Base-by-base conservation (phyloP, 345 rosid species). In the Bruguiera parviflora region DNA sequence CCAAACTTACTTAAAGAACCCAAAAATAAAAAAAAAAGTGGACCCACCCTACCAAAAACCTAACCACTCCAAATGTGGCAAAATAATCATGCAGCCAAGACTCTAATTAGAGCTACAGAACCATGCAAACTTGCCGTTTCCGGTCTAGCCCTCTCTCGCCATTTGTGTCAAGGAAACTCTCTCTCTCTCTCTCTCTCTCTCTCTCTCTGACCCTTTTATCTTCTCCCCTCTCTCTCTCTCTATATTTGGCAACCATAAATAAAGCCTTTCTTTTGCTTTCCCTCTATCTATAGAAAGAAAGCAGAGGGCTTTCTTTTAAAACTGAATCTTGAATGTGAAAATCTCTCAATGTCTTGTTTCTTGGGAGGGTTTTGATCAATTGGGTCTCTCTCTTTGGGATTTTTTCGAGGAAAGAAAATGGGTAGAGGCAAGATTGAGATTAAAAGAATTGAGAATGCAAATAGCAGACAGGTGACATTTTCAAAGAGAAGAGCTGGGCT, bases 371-470 rank as follows among this genome's bases (percentile, higher is more conserved):
- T 68, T 51, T 68, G 61, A 29, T 75, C 65, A 28, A 51, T 63
- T 61, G 66, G 51, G 33, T 65, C 11, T 58, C 57, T 64, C 27
- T 61, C 47, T 32, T 53, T 7, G 6, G 59, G 59, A 9, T 39
- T 39, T 9, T 39, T 47, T 43, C 18, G 64, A 22, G 8, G 66
- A 22, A 22, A 37, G 11, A 33, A 71, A 31, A 91, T 93, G 98
- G 97, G 97, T 67, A 86, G 97, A 71, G 98, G 96, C 11, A 94
- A 91, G 79, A 94, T 89, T 73, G 97, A 94, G 85, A 94, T 94
- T 27, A 94, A 85, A 83, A 93, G 84, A 82, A 93, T 93, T 59
- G 98, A 93, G 80, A 91, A 91, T 81, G 89, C 95, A 37, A 94
- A 89, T 69, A 94, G 90, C 81, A 91, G 98, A 72, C 97, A 94